Base-by-base conservation (phyloP, 768 basidiomycete species). In the Rhizopogon rudus region DNA sequence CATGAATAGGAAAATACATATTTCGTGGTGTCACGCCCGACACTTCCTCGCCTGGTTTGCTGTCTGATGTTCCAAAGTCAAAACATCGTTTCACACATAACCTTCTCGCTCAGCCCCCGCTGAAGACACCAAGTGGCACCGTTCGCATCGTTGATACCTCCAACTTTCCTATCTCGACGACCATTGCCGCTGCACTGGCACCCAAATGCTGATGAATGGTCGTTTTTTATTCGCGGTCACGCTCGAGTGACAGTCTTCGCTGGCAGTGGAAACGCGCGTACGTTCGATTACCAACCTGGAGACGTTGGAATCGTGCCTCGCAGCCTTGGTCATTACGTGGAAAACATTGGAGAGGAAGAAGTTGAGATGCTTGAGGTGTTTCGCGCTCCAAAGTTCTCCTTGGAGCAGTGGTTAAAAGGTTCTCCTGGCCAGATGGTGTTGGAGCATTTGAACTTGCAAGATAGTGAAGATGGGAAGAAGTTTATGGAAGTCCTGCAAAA, bases 101-200 rank as follows among this genome's bases (percentile, higher is more conserved):
- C 20, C 12, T 46, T 16, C 8, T 46, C 5, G 44, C 13, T 6
- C 33, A 49, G 31, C 44, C 14, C 43, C 46, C 46, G 12, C 13
- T 51, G 3, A 70, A 70, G 55, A 71, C 73, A 29, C 69, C 69
- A 7, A 81, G 81, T 22, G 81, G 82, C 14, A 72, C 73, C 4
- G 71, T 81, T 46, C 82, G 81, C 61, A 71, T 81, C 39, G 76
- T 78, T 16, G 82, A 84, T 64, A 77, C 78, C 0, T 69, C 72
- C 39, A 77, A 73, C 1, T 84, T 84, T 65, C 64, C 63, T 12
- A 73, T 77, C n/a, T 68, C 81, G 0, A 69, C 74, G 45, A 78
- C 73, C 1, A 80, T 82, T 31, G 72, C 77, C 12, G 81, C 77
- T 5, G 16, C 74, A 75, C 58, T 77, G 75, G 73, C 75, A 75